Evolutionary conservation across 2,329 filamentous ascomycete genomes (phyloP), one percentile per base, ranked within the genome.

Genomic region (Colletotrichum melonis): DNA sequence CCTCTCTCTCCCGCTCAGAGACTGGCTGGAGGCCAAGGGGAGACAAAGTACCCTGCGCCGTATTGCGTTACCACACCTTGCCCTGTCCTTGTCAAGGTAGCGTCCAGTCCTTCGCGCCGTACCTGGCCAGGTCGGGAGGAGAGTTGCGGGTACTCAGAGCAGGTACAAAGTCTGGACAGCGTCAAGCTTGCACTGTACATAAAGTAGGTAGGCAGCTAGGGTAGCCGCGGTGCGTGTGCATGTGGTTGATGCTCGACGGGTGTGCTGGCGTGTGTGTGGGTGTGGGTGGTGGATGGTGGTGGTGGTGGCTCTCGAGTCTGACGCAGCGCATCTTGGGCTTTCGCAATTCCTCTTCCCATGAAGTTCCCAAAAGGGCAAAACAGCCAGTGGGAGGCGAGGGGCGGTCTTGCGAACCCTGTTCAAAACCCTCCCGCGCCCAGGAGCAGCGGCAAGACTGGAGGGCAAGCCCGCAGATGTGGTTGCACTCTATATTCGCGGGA

Each of bases 61-160:
- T 56, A 30, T 42, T 55, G 66, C 59, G 59, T 69, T 46, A 60
- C 54, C 57, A 26, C 66, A 69, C 46, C 66, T 22, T 63, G 35
- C 70, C 70, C 55, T 64, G 59, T 73, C 70, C 55, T 73, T 35
- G 65, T 63, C 65, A 26, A 54, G 38, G 69, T 63, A 46, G 69
- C 69, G 42, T 58, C 58, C 28, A 59, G 67, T 55, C 54, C 59
- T 58, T 63, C 42, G 52, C 66, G 65, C 69, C 66, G 66, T 73
- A 46, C 70, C 59, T 73, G 66, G 67, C 70, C 70, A 69, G 66
- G 54, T 70, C 46, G 66, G 42, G 32, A 73, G 59, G 46, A 62
- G 49, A 56, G 62, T 63, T 71, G 67, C 71, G 56, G 56, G 67
- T 69, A 72, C 66, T n/a, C 28, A 24, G 58, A 63, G 65, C 52